Conservation (phyloP, 2,329 filamentous ascomycete species). For the Calonectria pseudoturangicola region DNA sequence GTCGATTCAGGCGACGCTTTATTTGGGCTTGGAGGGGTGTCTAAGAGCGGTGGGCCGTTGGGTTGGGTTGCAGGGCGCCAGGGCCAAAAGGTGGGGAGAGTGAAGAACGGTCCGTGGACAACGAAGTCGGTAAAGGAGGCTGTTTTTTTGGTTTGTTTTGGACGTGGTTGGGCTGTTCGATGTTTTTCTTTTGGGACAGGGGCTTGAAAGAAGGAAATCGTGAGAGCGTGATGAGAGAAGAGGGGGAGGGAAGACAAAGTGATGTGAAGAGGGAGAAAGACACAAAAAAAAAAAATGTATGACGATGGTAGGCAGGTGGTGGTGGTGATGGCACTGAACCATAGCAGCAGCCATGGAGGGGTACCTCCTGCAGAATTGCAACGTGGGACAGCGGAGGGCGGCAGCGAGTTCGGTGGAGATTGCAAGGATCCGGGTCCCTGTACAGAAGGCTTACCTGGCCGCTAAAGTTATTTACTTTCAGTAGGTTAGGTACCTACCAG, state of each 20-base stretch:
- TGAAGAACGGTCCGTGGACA: constrained; percentile 37
- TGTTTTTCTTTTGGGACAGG: not conserved
- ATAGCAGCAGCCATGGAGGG: constrained; percentile 30
- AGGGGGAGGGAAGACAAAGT: not conserved
- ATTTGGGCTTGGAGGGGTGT: constrained; percentile 54
- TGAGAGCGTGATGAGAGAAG: not conserved
- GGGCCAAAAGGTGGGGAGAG: constrained; percentile 52
- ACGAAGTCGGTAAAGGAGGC: constrained; percentile 24
- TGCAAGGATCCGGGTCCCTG: constrained; percentile 26
- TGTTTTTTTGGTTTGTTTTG: constrained; percentile 5
- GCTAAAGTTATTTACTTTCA: constrained; percentile 4
- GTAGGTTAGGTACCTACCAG: constrained; percentile 23
- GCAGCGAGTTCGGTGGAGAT: constrained; percentile 37
- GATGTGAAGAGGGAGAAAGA: not conserved
- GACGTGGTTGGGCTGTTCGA: not conserved
- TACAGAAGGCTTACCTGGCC: constrained; percentile 17
- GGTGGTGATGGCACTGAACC: constrained; percentile 14
- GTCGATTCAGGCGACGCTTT: constrained; percentile 47
- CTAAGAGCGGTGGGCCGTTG: constrained; percentile 56
- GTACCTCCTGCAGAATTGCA: constrained; percentile 26
- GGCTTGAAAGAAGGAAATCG: not conserved
- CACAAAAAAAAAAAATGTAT: constrained; percentile 10
- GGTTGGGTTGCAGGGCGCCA: constrained; percentile 55
- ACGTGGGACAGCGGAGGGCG: constrained; percentile 30
- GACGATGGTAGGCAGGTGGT: constrained; percentile 18